Percentiles rank a stretch among this genome's conserved stretches.
Evolutionary conservation across 1,284 basidiomycete species (phyloP).

Genomic region (Thelephora terrestris): DNA sequence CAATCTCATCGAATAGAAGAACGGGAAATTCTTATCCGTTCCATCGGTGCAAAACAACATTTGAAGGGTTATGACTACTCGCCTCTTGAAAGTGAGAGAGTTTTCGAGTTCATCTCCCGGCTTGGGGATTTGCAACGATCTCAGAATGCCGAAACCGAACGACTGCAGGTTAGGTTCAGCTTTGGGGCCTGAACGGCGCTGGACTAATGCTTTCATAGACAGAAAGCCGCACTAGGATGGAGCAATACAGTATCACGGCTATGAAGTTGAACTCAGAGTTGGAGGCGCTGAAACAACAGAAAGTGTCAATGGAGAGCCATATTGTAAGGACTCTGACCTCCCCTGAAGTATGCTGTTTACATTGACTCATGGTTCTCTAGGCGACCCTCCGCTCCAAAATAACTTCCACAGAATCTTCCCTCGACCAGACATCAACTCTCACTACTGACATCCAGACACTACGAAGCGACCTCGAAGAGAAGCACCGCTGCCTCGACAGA

Average conservation of each 20-base stretch:
- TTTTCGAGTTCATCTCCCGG: constrained; percentile 58
- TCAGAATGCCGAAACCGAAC: constrained; percentile 46
- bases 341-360: neutral
- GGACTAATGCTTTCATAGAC: constrained; percentile 24
- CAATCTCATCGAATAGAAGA: constrained; percentile 65
- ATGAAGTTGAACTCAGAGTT: constrained; percentile 43
- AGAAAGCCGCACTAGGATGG: constrained; percentile 40
- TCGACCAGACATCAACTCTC: constrained; percentile 16
- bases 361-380: constrained; percentile 6
- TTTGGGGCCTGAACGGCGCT: neutral
- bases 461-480: constrained; percentile 52
- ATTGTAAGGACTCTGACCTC: constrained; percentile 39
- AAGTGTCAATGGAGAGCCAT: constrained; percentile 42
- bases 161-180: constrained; percentile 39
- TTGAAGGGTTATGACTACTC: constrained; percentile 68
- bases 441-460: constrained; percentile 18
- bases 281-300: constrained; percentile 42
- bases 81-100: constrained; percentile 55
- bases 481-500: constrained; percentile 45
- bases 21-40: constrained; percentile 67
- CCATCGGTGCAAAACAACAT: constrained; percentile 57
- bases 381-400: constrained; percentile 13
- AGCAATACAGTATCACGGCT: constrained; percentile 50
- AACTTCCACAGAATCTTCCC: constrained; percentile 14
- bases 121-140: constrained; percentile 49